Evolutionary conservation across 2,329 filamentous ascomycete genomes (phyloP).

Genomic region (Gliomastix tumulicola): DNA sequence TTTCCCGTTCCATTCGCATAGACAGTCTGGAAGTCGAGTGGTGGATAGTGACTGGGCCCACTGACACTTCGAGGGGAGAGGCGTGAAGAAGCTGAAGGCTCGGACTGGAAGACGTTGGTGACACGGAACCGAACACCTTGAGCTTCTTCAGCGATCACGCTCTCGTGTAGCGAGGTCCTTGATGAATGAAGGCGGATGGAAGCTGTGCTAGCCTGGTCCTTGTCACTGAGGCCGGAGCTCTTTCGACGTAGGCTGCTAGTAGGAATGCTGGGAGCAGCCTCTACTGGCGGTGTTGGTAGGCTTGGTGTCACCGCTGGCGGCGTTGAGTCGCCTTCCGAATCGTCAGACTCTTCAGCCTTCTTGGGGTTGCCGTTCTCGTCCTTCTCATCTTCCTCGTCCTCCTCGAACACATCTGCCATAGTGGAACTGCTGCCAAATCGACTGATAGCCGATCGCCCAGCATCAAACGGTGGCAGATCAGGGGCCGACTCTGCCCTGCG

Average conservation of each 20-base stretch:
- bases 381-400: conserved; percentile 59
- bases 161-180: conserved; percentile 42
- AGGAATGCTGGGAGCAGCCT: conserved; percentile 14
- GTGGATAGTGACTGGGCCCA: conserved; percentile 32
- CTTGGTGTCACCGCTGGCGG: conserved; percentile 17
- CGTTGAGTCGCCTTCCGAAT: conserved; percentile 34
- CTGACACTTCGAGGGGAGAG: conserved; percentile 26
- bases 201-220: conserved; percentile 14
- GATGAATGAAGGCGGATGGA: conserved; percentile 40
- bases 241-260: conserved; percentile 29
- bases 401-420: conserved; percentile 84
- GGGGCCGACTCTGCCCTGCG: conserved; percentile 75
- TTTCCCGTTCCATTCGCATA: conserved; percentile 32
- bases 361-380: conserved; percentile 18
- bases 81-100: conserved; percentile 1
- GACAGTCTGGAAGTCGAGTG: not conserved
- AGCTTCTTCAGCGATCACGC: conserved; percentile 41
- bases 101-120: conserved; percentile 21
- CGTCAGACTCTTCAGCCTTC: conserved; percentile 21
- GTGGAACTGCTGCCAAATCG: conserved; percentile 61
- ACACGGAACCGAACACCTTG: conserved; percentile 28
- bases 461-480: conserved; percentile 69
- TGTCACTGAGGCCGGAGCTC: conserved; percentile 36
- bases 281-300: conserved; percentile 11
- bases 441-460: conserved; percentile 47